Evolutionary conservation across 202 grass and related monocot genomes (phyloP).

Genomic region (Setaria italica): DNA sequence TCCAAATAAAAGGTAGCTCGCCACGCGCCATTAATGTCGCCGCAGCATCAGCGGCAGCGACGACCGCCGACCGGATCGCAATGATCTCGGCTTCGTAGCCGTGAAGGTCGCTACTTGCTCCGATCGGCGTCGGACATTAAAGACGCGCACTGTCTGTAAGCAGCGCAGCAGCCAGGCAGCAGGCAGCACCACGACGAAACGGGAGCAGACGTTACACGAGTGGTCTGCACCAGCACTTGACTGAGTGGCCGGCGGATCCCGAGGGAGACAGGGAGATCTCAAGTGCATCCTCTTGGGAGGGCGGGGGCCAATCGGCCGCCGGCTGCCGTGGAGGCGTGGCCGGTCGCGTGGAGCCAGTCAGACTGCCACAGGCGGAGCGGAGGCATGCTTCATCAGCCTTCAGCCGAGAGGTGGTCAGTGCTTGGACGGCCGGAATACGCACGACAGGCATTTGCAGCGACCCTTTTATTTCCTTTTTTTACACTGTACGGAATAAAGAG

Average conservation of each 20-base stretch:
- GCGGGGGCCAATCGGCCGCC: background rate
- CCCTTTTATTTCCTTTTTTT: no score
- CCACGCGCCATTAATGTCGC: slow-evolving; percentile 4
- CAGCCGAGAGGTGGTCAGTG: no score
- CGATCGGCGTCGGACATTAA: background rate
- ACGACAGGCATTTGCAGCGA: no score
- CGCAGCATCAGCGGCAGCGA: slow-evolving; percentile 6
- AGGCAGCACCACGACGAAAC: background rate
- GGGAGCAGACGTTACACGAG: slow-evolving; percentile 1
- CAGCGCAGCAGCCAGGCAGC: background rate
- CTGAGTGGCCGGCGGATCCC: slow-evolving; percentile 11
- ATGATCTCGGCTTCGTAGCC: background rate
- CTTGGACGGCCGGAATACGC: no score
- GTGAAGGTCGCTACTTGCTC: background rate
- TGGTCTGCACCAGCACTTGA: background rate
- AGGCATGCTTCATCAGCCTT: no score
- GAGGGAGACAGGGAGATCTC: slow-evolving; percentile 31
- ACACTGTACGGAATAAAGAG: no score
- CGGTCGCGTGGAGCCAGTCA: slow-evolving; percentile 1
- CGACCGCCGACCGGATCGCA: background rate
- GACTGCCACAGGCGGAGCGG: background rate
- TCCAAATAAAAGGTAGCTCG: background rate
- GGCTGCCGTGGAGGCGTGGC: slow-evolving; percentile 3
- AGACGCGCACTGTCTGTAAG: background rate
- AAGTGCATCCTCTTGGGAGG: slow-evolving; percentile 29